Percentiles rank a stretch among this genome's conserved stretches.
These are phyloP conservation scores for Amanita thiersii DNA, from an alignment of 768 basidiomycete genomes.

Conservation along the genomic window DNA sequence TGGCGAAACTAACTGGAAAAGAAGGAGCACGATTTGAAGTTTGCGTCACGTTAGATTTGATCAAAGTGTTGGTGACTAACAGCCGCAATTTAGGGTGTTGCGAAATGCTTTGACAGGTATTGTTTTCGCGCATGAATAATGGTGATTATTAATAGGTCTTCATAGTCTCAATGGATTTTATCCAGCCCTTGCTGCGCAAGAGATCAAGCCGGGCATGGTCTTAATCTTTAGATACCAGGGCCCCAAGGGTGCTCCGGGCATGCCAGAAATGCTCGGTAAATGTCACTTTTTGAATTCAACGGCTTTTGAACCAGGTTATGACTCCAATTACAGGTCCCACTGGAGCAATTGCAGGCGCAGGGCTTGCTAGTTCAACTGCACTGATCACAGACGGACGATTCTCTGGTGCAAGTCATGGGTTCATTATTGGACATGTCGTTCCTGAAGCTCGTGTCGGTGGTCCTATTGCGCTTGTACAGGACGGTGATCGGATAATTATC, in stretches of 20 bases:
- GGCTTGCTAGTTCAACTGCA: slow-evolving; percentile 68
- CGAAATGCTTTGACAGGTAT: slow-evolving; percentile 78
- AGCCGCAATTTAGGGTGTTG: slow-evolving; percentile 42
- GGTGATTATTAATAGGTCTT: neutral
- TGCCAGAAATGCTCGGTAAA: slow-evolving; percentile 66
- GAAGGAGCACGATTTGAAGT: slow-evolving; percentile 83
- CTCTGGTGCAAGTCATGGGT: slow-evolving; percentile 64
- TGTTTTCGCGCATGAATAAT: too few species aligned
- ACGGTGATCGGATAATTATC: slow-evolving; percentile 74
- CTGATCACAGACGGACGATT: slow-evolving; percentile 88
- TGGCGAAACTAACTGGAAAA: slow-evolving; percentile 92
- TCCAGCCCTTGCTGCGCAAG: slow-evolving; percentile 61
- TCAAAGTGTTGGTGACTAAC: neutral
- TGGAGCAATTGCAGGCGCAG: slow-evolving; percentile 78
- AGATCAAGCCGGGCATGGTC: slow-evolving; percentile 68
- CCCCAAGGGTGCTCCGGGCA: slow-evolving; percentile 86
- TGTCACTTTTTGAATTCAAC: neutral
- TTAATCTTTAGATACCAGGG: slow-evolving; percentile 86
- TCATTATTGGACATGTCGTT: slow-evolving; percentile 50
- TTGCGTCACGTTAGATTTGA: slow-evolving; percentile 8
- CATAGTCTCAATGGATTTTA: slow-evolving; percentile 62
- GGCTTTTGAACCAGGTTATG: neutral
- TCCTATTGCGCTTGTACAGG: slow-evolving; percentile 79
- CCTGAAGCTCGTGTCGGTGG: slow-evolving; percentile 71
- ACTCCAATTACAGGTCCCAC: slow-evolving; percentile 50